Evolutionary conservation across 2,329 filamentous ascomycete species (phyloP).

Genomic region (Phialophora tarda): DNA sequence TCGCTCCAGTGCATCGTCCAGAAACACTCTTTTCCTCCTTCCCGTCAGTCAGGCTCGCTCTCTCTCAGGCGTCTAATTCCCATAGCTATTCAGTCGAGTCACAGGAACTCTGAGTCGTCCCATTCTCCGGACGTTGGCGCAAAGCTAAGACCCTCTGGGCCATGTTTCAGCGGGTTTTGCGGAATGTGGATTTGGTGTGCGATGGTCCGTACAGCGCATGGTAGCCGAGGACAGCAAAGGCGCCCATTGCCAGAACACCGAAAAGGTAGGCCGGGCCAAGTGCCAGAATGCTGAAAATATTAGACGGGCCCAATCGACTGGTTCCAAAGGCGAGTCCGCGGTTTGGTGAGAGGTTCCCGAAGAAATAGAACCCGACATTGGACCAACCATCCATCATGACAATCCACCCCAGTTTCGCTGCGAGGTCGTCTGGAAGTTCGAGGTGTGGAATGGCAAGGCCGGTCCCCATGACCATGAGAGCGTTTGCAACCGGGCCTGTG

Average conservation of each 20-base stretch:
- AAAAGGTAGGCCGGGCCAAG: constrained; percentile 19
- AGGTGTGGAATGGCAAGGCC: constrained; percentile 17
- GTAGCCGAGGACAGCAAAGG: constrained; percentile 14
- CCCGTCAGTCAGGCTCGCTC: background rate
- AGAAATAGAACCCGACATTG: constrained; percentile 22
- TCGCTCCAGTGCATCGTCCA: background rate
- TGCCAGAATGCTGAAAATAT: constrained; percentile 18
- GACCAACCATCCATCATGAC: constrained; percentile 24
- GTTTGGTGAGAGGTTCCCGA: constrained; percentile 20
- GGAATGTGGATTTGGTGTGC: background rate
- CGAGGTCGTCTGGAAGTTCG: constrained; percentile 12
- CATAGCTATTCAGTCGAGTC: background rate
- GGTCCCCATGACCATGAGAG: constrained; percentile 19
- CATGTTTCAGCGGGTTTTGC: constrained; percentile 6
- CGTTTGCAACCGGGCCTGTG: constrained; percentile 18
- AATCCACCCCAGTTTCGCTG: constrained; percentile 18
- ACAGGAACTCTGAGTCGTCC: background rate
- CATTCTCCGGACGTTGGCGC: background rate
- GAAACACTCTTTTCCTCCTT: constrained; percentile 5
- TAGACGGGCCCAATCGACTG: constrained; percentile 17
- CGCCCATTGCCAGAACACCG: constrained; percentile 21
- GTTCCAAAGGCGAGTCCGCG: constrained; percentile 21
- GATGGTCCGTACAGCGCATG: constrained; percentile 11
- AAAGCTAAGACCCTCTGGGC: background rate
- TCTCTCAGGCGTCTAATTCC: background rate